These are phyloP conservation scores for Galeopsis tetrahit DNA, from an alignment of 257 asterid genomes.

Conservation along the genomic window DNA sequence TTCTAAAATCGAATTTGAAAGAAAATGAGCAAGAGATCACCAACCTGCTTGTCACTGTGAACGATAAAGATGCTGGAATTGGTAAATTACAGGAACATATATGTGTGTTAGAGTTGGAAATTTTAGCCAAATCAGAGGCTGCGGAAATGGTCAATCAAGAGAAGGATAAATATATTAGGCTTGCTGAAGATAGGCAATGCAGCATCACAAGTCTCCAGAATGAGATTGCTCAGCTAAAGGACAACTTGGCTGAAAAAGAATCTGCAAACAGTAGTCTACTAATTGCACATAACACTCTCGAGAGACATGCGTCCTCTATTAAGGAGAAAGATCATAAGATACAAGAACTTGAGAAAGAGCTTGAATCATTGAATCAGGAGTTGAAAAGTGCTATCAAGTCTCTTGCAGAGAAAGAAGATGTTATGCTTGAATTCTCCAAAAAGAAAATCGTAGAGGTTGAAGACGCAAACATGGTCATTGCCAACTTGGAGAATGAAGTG, in stretches of 20 bases:
- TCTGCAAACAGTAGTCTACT: conserved; percentile 26
- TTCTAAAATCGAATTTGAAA: conserved; percentile 35
- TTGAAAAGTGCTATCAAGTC: conserved; percentile 26
- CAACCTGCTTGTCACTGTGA: conserved; percentile 30
- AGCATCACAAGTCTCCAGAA: conserved; percentile 35
- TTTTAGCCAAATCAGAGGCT: conserved; percentile 35
- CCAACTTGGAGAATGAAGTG: conserved; percentile 44
- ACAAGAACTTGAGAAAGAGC: conserved; percentile 35
- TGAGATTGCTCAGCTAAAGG: conserved; percentile 40
- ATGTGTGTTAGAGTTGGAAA: conserved; percentile 26
- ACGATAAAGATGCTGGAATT: conserved; percentile 37
- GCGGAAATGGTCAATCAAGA: conserved; percentile 37
- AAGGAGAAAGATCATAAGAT: conserved; percentile 39
- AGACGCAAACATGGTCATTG: conserved; percentile 32
- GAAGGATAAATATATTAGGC: conserved; percentile 35
- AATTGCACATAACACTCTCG: conserved; percentile 30
- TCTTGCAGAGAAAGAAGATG: conserved; percentile 37
- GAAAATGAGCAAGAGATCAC: conserved; percentile 37
- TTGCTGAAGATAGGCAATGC: conserved; percentile 42
- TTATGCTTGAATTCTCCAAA: neutral
- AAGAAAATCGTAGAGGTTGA: conserved; percentile 33
- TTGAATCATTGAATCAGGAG: conserved; percentile 38
- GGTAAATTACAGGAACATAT: conserved; percentile 39
- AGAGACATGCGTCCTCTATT: conserved; percentile 17
- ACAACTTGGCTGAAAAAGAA: conserved; percentile 40